Evolutionary conservation across 495 filamentous ascomycete genomes (phyloP).

Genomic region (Aspergillus homomorphus): DNA sequence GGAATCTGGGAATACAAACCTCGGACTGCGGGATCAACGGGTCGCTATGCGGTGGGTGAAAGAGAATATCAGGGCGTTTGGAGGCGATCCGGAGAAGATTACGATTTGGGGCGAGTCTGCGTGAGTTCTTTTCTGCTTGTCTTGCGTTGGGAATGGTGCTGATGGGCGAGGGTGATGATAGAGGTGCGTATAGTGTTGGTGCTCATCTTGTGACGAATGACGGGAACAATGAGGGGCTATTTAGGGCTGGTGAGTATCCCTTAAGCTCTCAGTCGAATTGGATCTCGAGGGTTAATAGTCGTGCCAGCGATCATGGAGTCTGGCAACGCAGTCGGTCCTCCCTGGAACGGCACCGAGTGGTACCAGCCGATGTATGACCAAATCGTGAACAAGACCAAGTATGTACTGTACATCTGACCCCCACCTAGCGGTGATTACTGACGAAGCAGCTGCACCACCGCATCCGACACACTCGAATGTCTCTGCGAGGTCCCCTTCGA

Average conservation of each 20-base stretch:
- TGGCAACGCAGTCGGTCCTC: constrained; percentile 45
- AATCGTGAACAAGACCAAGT: constrained; percentile 33
- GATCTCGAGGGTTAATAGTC: too few relatives aligned
- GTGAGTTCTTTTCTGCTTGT: constrained; percentile 19
- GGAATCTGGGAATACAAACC: constrained; percentile 47
- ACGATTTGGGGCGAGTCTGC: constrained; percentile 74
- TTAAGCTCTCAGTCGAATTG: too few relatives aligned
- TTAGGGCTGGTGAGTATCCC: constrained; percentile 29
- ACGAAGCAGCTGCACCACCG: constrained; percentile 49
- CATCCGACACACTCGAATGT: constrained; percentile 59
- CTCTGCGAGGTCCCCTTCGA: constrained; percentile 57
- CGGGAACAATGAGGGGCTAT: constrained; percentile 36
- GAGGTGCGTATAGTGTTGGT: constrained; percentile 39
- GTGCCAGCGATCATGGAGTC: constrained; percentile 66
- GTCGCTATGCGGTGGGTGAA: constrained; percentile 48
- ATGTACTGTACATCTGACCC: background rate
- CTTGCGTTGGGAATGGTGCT: too few relatives aligned
- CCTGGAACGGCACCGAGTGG: constrained; percentile 41
- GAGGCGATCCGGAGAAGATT: constrained; percentile 56
- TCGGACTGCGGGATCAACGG: constrained; percentile 50
- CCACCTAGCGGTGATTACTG: background rate
- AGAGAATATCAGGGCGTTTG: constrained; percentile 50
- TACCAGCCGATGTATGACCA: constrained; percentile 41
- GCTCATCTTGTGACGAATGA: constrained; percentile 34
- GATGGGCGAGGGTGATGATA: constrained; percentile 9